Percentiles rank a stretch among this genome's conserved stretches.
Evolutionary conservation across 805 yeast genomes (phyloP).

Genomic region (Candida boleticola): DNA sequence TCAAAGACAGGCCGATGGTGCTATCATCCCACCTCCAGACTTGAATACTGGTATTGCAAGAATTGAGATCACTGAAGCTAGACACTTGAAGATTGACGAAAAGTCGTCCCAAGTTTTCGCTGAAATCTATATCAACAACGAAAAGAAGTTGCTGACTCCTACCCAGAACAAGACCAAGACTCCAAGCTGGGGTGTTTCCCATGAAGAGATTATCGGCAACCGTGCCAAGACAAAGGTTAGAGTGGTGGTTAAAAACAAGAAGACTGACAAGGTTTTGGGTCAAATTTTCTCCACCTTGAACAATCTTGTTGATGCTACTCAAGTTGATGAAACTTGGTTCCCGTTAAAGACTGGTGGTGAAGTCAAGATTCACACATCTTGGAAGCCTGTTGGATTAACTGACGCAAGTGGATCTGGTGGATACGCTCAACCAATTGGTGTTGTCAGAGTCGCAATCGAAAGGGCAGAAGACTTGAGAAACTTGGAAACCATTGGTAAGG

Average conservation of each 20-base stretch:
- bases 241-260: conserved; percentile 62
- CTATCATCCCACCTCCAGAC: conserved; percentile 82
- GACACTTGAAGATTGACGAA: conserved; percentile 50
- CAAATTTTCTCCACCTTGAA: conserved; percentile 56
- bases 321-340: conserved; percentile 77
- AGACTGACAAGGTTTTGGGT: conserved; percentile 55
- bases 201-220: conserved; percentile 69
- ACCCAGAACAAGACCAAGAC: conserved; percentile 57
- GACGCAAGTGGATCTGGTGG: conserved; percentile 72
- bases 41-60: conserved; percentile 89
- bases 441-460: conserved; percentile 67
- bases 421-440: conserved; percentile 94
- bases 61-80: conserved; percentile 62
- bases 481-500: conserved; percentile 83
- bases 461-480: conserved; percentile 76
- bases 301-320: conserved; percentile 73
- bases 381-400: conserved; percentile 82
- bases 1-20: conserved; percentile 70
- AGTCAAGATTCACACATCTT: conserved; percentile 61
- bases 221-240: conserved; percentile 69
- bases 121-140: conserved; percentile 67
- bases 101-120: conserved; percentile 60
- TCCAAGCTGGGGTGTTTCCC: conserved; percentile 63
- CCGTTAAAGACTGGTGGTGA: conserved; percentile 75
- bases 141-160: conserved; percentile 55